Conservation (phyloP, 129 eudicot species). For the Chrysanthemum makinoi region DNA sequence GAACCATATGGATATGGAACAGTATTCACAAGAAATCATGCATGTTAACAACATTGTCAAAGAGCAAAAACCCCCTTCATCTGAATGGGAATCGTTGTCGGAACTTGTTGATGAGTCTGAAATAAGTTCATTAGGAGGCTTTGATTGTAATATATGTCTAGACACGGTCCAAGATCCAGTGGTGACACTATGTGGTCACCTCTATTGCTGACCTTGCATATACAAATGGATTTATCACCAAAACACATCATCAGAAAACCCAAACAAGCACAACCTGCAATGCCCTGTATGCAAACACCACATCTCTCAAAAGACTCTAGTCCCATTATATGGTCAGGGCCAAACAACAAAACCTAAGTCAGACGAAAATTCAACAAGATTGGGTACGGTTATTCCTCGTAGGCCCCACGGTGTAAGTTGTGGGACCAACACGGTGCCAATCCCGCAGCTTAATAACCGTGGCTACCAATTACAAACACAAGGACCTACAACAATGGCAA, state of each 20-base stretch:
- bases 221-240: constrained; percentile 33
- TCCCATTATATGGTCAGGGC: constrained; percentile 32
- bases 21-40: too few relatives aligned
- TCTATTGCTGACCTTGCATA: constrained; percentile 40
- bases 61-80: too few relatives aligned
- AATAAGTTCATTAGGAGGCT: constrained; percentile 3
- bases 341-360: not conserved
- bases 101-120: not conserved
- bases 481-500: constrained; percentile 22
- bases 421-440: not conserved
- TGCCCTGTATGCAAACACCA: constrained; percentile 38
- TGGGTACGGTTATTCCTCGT: constrained; percentile 2
- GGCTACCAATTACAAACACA: constrained; percentile 28
- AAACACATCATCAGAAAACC: constrained; percentile 13
- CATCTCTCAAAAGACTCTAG: constrained; percentile 23
- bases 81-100: too few relatives aligned
- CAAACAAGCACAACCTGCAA: constrained; percentile 11
- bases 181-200: constrained; percentile 40
- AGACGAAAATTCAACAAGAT: not conserved
- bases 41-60: too few relatives aligned
- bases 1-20: too few relatives aligned
- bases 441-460: not conserved
- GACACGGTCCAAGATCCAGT: constrained; percentile 32
- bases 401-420: constrained; percentile 9
- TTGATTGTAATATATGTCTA: constrained; percentile 37